Conservation (phyloP, 139 green algal genomes). For the Dunaliella primolecta region DNA sequence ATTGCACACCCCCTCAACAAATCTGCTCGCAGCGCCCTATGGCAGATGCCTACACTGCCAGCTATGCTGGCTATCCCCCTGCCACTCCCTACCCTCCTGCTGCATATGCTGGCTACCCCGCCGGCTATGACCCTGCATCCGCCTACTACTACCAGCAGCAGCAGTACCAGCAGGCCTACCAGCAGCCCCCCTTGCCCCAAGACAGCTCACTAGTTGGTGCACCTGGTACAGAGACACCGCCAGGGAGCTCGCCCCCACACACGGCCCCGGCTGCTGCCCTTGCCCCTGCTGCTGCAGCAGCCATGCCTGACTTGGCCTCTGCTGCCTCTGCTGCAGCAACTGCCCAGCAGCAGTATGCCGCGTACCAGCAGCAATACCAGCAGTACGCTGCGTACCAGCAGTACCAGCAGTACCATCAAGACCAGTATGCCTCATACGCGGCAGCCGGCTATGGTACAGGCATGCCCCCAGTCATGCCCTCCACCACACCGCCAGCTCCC, state of each 20-base stretch:
- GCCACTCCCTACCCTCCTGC: background rate
- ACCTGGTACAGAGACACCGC: background rate
- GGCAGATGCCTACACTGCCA: background rate
- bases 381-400: background rate
- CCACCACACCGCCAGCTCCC: background rate
- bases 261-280: background rate
- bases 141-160: background rate
- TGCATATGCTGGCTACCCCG: background rate
- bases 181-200: background rate
- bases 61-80: background rate
- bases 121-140: background rate
- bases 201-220: background rate
- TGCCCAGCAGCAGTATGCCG: too few species aligned
- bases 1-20: too few species aligned
- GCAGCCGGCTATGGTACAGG: background rate
- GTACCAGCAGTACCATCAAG: background rate
- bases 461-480: background rate
- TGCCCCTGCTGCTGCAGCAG: background rate
- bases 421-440: background rate
- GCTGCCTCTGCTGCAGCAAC: background rate
- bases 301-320: background rate
- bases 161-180: background rate
- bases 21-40: background rate
- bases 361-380: slow-evolving; percentile 1
- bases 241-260: background rate